Evolutionary conservation across 2,329 filamentous ascomycete genomes (phyloP).

Genomic region (Apiospora koreana): DNA sequence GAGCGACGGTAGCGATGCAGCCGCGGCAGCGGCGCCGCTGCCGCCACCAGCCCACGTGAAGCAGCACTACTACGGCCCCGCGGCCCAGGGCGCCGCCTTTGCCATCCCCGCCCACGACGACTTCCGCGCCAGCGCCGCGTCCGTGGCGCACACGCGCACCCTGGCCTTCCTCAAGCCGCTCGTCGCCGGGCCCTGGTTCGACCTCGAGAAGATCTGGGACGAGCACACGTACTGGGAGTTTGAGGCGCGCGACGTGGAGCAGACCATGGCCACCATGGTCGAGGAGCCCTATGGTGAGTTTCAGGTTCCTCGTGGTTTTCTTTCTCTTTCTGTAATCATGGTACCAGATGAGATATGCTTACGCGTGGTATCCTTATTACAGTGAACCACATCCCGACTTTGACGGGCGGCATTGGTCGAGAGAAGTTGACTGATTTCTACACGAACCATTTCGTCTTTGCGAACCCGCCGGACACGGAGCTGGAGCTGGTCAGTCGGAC

Average conservation of each 20-base stretch:
- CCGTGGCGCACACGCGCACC: conserved; percentile 66
- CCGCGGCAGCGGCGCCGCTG: neutral
- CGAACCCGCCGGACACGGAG: conserved; percentile 66
- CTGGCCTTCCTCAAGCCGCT: conserved; percentile 65
- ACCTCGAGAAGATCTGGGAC: conserved; percentile 78
- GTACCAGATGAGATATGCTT: too few relatives aligned
- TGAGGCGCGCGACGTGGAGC: conserved; percentile 64
- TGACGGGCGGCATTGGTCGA: conserved; percentile 71
- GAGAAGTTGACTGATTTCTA: conserved; percentile 67
- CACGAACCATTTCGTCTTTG: conserved; percentile 72
- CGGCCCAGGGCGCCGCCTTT: conserved; percentile 43
- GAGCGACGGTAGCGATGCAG: neutral
- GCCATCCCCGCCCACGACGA: conserved; percentile 47
- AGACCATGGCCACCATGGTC: conserved; percentile 83
- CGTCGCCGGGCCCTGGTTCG: conserved; percentile 66
- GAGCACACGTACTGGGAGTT: conserved; percentile 77
- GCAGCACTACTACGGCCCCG: conserved; percentile 47
- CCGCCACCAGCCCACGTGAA: neutral
- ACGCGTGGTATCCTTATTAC: too few relatives aligned
- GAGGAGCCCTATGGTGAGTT: conserved; percentile 61
- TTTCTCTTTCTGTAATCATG: too few relatives aligned
- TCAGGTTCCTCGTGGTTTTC: too few relatives aligned
- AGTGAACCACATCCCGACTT: conserved; percentile 74
- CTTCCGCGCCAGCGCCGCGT: conserved; percentile 56
- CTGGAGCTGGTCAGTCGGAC: conserved; percentile 73